Evolutionary conservation across 1,284 basidiomycete species (phyloP).

Genomic region (Moesziomyces antarcticus): DNA sequence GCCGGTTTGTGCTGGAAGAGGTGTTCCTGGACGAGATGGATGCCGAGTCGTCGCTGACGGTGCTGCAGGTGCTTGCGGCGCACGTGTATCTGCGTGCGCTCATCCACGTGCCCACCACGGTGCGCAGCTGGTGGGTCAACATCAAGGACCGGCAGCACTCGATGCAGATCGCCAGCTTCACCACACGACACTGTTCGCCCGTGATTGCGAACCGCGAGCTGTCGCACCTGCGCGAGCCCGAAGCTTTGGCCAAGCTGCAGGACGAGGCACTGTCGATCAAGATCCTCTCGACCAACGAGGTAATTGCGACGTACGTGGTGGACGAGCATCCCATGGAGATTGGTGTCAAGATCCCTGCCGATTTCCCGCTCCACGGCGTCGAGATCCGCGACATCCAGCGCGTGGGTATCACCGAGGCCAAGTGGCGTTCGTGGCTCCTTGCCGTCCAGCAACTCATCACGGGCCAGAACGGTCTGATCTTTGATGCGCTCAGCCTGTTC

Average conservation of each 20-base stretch:
- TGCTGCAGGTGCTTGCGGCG: constrained; percentile 79
- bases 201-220: constrained; percentile 87
- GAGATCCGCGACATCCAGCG: constrained; percentile 86
- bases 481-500: constrained; percentile 91
- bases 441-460: constrained; percentile 91
- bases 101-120: constrained; percentile 58
- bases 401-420: constrained; percentile 83
- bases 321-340: constrained; percentile 97
- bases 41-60: constrained; percentile 58
- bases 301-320: constrained; percentile 77
- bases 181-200: constrained; percentile 88
- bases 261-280: constrained; percentile 83
- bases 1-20: constrained; percentile 85
- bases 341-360: constrained; percentile 82
- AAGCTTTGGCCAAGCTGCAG: constrained; percentile 75
- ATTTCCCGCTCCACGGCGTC: constrained; percentile 90
- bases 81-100: constrained; percentile 76
- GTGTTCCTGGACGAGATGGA: constrained; percentile 76
- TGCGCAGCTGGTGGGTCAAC: constrained; percentile 82
- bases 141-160: constrained; percentile 90
- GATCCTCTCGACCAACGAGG: constrained; percentile 74
- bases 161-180: constrained; percentile 80
- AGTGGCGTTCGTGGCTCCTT: constrained; percentile 93
- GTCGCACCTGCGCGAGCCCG: constrained; percentile 77
- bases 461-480: constrained; percentile 84